Percentiles rank a stretch among this genome's conserved stretches.
phyloP scores from a whole-genome alignment of 139 green algal species.

The Pleodorina starrii region DNA sequence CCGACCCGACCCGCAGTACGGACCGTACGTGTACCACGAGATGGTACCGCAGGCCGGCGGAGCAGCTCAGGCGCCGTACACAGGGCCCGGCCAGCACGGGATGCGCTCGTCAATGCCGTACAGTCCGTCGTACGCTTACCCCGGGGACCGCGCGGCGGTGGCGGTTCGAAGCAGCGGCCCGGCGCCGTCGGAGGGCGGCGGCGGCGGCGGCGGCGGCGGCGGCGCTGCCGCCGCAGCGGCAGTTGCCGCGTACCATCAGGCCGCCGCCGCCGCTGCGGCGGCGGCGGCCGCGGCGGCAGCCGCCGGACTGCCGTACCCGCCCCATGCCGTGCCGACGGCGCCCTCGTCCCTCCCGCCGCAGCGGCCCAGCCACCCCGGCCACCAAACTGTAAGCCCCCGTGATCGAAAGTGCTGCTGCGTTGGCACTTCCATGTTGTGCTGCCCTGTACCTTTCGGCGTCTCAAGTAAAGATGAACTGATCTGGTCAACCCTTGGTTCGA shows the following conservation, averaged over 20 bases:
- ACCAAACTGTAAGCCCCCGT: no score
- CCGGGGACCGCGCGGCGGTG: not conserved
- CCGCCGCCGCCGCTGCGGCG: not conserved
- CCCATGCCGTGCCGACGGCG: not conserved
- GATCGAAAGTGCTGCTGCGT: no score
- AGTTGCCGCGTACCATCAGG: slow-evolving; percentile 1
- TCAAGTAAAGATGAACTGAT: no score
- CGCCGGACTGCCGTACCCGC: slow-evolving; percentile 12
- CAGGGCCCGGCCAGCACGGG: no score
- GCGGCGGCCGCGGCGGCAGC: slow-evolving; percentile 1
- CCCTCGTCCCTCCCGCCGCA: no score
- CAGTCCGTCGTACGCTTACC: not conserved
- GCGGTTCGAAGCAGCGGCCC: not conserved
- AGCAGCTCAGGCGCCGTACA: not conserved
- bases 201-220: not conserved
- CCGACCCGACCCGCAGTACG: no score
- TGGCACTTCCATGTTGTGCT: no score
- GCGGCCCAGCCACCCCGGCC: no score
- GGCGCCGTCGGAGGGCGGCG: not conserved
- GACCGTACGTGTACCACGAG: slow-evolving; percentile 48
- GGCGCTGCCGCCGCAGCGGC: not conserved
- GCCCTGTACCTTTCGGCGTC: no score
- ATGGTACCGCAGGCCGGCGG: not conserved
- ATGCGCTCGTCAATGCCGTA: not conserved
- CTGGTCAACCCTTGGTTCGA: no score